Percentiles rank a stretch among this genome's conserved stretches.
Conservation (phyloP, 2,329 filamentous ascomycete species). For the Sporothrix sp. region DNA sequence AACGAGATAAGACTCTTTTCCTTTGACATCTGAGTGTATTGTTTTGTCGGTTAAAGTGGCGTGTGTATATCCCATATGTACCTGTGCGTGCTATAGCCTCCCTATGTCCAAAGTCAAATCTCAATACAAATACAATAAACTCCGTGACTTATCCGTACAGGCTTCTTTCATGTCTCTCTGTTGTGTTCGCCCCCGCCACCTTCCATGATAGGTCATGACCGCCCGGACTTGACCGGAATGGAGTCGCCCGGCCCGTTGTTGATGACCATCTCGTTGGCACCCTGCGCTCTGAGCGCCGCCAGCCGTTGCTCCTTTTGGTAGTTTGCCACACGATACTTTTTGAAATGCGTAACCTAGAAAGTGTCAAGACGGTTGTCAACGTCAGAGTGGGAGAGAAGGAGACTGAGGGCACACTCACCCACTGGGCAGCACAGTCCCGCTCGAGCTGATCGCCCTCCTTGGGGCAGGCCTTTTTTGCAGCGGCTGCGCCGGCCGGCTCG, state of each 20-base stretch:
- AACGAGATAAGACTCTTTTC: no score
- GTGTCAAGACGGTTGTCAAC: neutral
- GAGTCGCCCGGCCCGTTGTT: conserved; percentile 18
- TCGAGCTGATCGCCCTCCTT: conserved; percentile 53
- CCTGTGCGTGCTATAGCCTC: no score
- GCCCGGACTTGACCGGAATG: no score
- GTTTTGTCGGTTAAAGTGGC: no score
- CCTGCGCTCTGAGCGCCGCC: conserved; percentile 63
- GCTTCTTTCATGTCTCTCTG: neutral
- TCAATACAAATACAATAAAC: neutral
- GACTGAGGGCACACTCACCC: no score
- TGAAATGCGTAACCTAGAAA: conserved; percentile 84
- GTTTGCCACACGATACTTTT: conserved; percentile 90
- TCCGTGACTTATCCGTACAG: neutral
- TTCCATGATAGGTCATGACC: no score
- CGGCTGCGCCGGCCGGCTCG: conserved; percentile 33
- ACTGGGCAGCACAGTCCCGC: conserved; percentile 75
- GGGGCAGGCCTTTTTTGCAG: conserved; percentile 31
- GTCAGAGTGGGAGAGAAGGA: no score
- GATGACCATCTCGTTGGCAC: conserved; percentile 49
- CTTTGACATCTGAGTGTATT: neutral
- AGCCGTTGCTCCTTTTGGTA: conserved; percentile 73
- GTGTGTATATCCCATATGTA: no score
- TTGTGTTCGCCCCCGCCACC: no score
- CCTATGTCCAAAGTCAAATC: no score